These are phyloP conservation scores for Ceratocystis cacaofunesta DNA, from an alignment of 2,329 filamentous ascomycete species.

Conservation along the genomic window DNA sequence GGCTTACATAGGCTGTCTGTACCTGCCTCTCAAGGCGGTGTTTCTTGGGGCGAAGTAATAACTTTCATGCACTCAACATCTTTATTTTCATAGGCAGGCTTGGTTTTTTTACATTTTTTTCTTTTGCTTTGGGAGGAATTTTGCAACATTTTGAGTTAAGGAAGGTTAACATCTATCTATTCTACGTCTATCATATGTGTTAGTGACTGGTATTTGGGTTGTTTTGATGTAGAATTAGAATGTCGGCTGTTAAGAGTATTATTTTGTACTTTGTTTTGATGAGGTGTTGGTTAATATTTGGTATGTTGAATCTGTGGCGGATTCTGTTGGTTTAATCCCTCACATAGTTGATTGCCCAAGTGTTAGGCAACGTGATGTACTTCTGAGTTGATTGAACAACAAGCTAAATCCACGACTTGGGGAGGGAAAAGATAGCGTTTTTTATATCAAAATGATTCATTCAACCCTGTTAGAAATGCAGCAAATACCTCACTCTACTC, in stretches of 20 bases:
- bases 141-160: slow-evolving; percentile 11
- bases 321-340: too few species aligned
- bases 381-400: too few species aligned
- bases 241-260: neutral
- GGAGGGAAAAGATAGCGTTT: too few species aligned
- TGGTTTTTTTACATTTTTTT: neutral
- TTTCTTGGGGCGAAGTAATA: neutral
- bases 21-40: neutral
- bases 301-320: too few species aligned
- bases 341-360: too few species aligned
- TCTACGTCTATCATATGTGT: neutral
- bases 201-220: neutral
- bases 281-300: neutral
- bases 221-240: neutral
- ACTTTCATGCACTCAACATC: neutral
- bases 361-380: too few species aligned
- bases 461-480: too few species aligned
- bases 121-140: neutral
- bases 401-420: too few species aligned
- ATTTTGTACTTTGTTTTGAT: too few species aligned
- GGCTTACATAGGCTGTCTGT: neutral
- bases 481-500: too few species aligned
- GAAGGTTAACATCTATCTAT: neutral
- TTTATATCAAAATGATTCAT: too few species aligned
- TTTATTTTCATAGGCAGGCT: slow-evolving; percentile 8